Evolutionary conservation across 352 stramenopile species (phyloP).

Genomic region (Globisporangium iwayamae): DNA sequence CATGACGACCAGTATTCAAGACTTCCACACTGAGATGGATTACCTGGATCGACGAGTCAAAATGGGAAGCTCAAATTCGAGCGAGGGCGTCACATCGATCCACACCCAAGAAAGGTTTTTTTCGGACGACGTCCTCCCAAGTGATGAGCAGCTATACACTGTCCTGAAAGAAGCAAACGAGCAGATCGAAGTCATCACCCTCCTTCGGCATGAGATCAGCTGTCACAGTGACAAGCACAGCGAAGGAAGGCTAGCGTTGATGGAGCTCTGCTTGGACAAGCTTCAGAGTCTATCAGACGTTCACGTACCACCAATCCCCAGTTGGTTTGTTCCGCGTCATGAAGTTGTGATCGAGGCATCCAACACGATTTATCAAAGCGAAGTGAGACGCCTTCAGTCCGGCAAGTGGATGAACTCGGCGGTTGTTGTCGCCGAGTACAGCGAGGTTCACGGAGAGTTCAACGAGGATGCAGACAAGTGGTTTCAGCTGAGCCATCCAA

Average conservation of each 20-base stretch:
- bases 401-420: conserved; percentile 42
- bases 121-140: not conserved
- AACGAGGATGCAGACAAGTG: conserved; percentile 1
- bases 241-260: conserved; percentile 3
- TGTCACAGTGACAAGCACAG: conserved; percentile 12
- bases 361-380: conserved; percentile 20
- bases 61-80: not conserved
- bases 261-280: conserved; percentile 7
- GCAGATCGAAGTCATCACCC: conserved; percentile 3
- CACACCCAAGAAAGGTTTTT: not conserved
- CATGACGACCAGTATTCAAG: conserved; percentile 2
- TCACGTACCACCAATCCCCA: not conserved
- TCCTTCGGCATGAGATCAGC: conserved; percentile 9
- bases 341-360: conserved; percentile 58
- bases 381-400: not conserved
- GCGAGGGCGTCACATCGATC: not conserved
- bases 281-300: not conserved
- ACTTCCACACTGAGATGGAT: conserved; percentile 13
- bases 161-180: not conserved
- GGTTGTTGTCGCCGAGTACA: conserved; percentile 14
- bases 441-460: not conserved
- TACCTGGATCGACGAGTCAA: conserved; percentile 3
- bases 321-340: conserved; percentile 78
- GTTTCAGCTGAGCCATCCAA: conserved; percentile 39
- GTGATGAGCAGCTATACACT: conserved; percentile 3